Evolutionary conservation across 2,329 filamentous ascomycete genomes (phyloP).

Genomic region (Cyphellophora europaea): DNA sequence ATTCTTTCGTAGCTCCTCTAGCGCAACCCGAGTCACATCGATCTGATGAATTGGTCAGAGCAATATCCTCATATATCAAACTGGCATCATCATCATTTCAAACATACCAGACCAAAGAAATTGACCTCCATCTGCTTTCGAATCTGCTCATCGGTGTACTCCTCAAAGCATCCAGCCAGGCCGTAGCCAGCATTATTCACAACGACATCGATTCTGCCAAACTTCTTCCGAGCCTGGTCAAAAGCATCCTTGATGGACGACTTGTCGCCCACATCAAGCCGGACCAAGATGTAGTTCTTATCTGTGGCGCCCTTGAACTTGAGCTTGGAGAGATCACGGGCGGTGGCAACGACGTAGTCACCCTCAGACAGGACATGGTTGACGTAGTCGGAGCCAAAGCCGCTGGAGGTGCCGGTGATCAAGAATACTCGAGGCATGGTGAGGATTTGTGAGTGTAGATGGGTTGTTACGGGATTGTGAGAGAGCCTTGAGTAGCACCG

Average conservation of each 20-base stretch:
- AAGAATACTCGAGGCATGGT: too few species aligned
- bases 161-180: slow-evolving; percentile 34
- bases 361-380: slow-evolving; percentile 28
- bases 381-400: slow-evolving; percentile 31
- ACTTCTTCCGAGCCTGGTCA: slow-evolving; percentile 32
- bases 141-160: slow-evolving; percentile 19
- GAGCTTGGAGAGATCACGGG: slow-evolving; percentile 24
- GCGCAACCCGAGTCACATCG: slow-evolving; percentile 34
- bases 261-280: slow-evolving; percentile 42
- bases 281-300: slow-evolving; percentile 37
- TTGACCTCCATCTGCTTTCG: slow-evolving; percentile 47
- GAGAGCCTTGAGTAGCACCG: too few species aligned
- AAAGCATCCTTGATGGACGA: slow-evolving; percentile 37
- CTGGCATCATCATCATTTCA: too few species aligned
- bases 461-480: too few species aligned
- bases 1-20: slow-evolving; percentile 20
- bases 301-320: slow-evolving; percentile 10
- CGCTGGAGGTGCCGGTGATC: slow-evolving; percentile 36
- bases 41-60: too few species aligned
- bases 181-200: slow-evolving; percentile 41
- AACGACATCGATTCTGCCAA: slow-evolving; percentile 49
- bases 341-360: slow-evolving; percentile 34
- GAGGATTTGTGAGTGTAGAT: too few species aligned
- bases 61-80: too few species aligned
- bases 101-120: slow-evolving; percentile 48